Evolutionary conservation across 2,329 filamentous ascomycete species (phyloP), one percentile per base, ranked within the genome.

Genomic region (Trichoderma semiorbis): DNA sequence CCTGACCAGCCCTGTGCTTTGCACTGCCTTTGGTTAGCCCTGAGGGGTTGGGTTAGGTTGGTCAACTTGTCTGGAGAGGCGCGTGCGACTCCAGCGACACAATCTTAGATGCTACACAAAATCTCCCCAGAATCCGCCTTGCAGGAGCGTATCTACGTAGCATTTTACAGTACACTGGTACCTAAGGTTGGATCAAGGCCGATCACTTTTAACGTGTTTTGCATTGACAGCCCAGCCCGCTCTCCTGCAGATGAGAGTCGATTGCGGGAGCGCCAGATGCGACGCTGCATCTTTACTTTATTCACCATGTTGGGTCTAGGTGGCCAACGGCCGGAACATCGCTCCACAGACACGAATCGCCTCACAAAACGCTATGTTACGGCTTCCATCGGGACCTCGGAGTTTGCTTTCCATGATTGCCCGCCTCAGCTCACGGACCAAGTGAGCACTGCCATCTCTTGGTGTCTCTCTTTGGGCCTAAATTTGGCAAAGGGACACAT

Each of bases 311-410:
- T 39, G 21, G 50, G 64, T 6, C 64, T 34, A 60, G 11, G 28
- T 60, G 18, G 30, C 47, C 47, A 64, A 24, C 36, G 64, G 53
- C 14, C 64, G 64, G 64, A 57, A 57, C 32, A 26, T 67, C 64
- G 64, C 64, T 67, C 64, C 64, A 67, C 64, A 55, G 3, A 39
- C 50, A 57, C 16, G 50, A 67, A 36, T 36, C 63, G 63, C 50
- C 47, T 57, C 47, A n/a, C 3, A 39, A 26, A 10, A 28, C 30
- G 18, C 47, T 14, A 7, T 28, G 5, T 11, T 26, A 28, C 36
- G 61, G 36, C 36, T 32, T 64, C 61, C 11, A 32, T 64, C 61
- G 61, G 61, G 39, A 47, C 36, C 36, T 64, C 61, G 61, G 61
- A 18, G 11, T 39, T 62, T 26, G 62, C 39, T 43, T 43, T 43